A percentile compares a stretch with the other conserved stretches of the same genome.
These are phyloP conservation scores for Amauroascus niger DNA, from an alignment of 2,329 filamentous ascomycete species.

Conservation along the genomic window DNA sequence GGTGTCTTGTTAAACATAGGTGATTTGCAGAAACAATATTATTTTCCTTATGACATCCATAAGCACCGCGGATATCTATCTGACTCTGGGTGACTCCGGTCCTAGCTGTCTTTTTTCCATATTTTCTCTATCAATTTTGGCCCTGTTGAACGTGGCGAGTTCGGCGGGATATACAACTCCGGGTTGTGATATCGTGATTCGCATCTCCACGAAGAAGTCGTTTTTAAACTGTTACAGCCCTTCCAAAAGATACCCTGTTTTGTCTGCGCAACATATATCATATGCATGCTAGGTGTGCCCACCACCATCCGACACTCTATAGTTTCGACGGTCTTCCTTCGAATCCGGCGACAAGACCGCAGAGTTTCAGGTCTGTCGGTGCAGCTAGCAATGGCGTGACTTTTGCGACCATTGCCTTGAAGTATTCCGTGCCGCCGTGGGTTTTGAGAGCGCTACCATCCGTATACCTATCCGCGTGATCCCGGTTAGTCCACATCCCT, in stretches of 20 bases:
- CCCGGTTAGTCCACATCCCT: neutral
- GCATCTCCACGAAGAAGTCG: neutral
- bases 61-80: neutral
- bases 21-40: neutral
- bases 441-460: conserved; percentile 11
- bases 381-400: conserved; percentile 10
- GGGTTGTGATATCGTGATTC: too few species aligned
- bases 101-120: too few species aligned
- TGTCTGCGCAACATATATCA: too few species aligned
- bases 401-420: conserved; percentile 12
- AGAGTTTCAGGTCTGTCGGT: conserved; percentile 11
- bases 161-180: too few species aligned
- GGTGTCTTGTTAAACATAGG: neutral
- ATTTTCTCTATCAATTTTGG: too few species aligned
- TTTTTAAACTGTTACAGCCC: neutral
- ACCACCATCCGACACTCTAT: neutral
- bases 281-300: neutral
- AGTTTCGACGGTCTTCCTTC: conserved; percentile 14
- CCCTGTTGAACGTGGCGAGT: too few species aligned
- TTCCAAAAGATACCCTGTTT: too few species aligned
- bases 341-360: conserved; percentile 14
- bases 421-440: conserved; percentile 13
- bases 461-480: conserved; percentile 11
- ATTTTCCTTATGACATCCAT: neutral
- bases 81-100: too few species aligned